Percentiles rank a stretch among this genome's conserved stretches.
Conservation (phyloP, 352 stramenopile species). For the Phytophthora sp. region DNA sequence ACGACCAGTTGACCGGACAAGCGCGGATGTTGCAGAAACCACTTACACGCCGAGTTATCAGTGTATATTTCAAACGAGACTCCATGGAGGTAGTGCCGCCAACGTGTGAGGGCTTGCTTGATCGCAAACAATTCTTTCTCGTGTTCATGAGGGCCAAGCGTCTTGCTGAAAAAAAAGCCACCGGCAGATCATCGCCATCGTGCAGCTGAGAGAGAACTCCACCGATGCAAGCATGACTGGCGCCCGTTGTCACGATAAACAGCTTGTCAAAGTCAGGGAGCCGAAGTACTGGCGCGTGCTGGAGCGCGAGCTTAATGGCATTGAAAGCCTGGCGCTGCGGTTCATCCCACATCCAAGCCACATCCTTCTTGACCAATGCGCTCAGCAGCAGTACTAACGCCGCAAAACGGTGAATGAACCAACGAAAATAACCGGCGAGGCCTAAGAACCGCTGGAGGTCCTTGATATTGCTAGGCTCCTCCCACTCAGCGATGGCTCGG, state of each 20-base stretch:
- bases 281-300: conserved; percentile 35
- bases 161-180: neutral
- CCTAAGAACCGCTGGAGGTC: conserved; percentile 32
- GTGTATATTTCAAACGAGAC: neutral
- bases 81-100: neutral
- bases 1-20: neutral
- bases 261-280: conserved; percentile 33
- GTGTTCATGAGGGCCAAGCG: neutral
- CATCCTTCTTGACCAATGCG: conserved; percentile 5
- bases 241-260: conserved; percentile 50
- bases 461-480: conserved; percentile 13
- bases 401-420: conserved; percentile 32
- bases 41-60: neutral
- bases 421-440: conserved; percentile 28
- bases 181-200: neutral
- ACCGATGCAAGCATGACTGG: conserved; percentile 7
- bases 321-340: conserved; percentile 7
- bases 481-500: conserved; percentile 22
- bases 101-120: neutral
- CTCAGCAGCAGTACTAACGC: conserved; percentile 22
- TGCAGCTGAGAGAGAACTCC: neutral
- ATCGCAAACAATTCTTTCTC: neutral
- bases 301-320: conserved; percentile 29
- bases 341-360: neutral
- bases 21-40: neutral